Percentiles rank a stretch among this genome's conserved stretches.
These are phyloP conservation scores for Vinca minor DNA, from an alignment of 257 asterid genomes.

Conservation along the genomic window DNA sequence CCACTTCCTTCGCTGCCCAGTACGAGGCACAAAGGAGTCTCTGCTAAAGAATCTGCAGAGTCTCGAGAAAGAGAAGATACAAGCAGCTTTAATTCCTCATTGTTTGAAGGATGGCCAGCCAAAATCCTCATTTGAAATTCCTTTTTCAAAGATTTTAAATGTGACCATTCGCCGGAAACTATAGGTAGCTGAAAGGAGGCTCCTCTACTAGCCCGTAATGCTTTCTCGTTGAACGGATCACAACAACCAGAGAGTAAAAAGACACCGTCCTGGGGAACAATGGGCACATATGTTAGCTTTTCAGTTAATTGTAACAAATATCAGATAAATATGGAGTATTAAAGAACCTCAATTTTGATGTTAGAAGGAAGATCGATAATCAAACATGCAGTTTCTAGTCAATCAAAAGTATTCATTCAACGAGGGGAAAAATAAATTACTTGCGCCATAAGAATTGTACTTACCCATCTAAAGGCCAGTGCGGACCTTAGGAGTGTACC, in stretches of 20 bases:
- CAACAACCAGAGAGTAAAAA: conserved; percentile 89
- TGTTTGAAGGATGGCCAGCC: conserved; percentile 69
- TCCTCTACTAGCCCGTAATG: conserved; percentile 82
- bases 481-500: conserved; percentile 90
- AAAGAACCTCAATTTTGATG: background rate
- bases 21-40: conserved; percentile 55
- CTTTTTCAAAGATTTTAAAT: conserved; percentile 34
- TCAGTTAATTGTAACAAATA: background rate
- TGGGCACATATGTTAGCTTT: background rate
- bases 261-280: conserved; percentile 55
- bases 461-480: conserved; percentile 89
- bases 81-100: conserved; percentile 25
- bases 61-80: conserved; percentile 39
- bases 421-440: too few species aligned
- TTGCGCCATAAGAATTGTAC: background rate
- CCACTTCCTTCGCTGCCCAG: conserved; percentile 92
- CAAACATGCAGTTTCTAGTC: background rate
- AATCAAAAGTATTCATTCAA: background rate
- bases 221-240: conserved; percentile 96
- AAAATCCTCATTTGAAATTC: conserved; percentile 54
- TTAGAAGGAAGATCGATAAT: background rate
- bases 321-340: background rate
- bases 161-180: conserved; percentile 64
- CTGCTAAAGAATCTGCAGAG: conserved; percentile 44
- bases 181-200: conserved; percentile 89